Evolutionary conservation across 2,329 filamentous ascomycete species (phyloP), one percentile per base, ranked within the genome.

Genomic region (Aspergillus brasiliensis): DNA sequence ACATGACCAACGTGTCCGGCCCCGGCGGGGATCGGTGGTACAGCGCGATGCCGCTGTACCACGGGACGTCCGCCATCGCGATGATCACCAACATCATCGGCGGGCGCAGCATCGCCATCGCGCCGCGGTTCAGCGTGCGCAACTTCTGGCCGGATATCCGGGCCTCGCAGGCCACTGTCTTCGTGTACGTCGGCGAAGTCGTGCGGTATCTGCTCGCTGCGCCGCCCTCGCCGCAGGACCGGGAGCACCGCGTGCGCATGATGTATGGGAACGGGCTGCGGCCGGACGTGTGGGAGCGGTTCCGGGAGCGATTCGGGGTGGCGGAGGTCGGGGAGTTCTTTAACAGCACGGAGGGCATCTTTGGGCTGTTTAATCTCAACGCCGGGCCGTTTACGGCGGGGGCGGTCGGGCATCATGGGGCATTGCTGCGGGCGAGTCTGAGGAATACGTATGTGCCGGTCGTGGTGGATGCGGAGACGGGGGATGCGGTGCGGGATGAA

Each of bases 161-260:
- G 48, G 88, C 88, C 59, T 88, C 86, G 0, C 76, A 83, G 13
- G 85, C 90, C 0, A 92, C 89, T 0, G 84, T 85, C 68, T 90
- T 92, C 65, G 85, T 90, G 17, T 93, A 93, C 69, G 90, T 93
- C 2, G 90, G 90, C 67, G 90, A 93, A 72, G 91, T 88, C 0
- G 84, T 90, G 6, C 84, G 90, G 0, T 93, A 92, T 66, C 81
- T 93, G 0, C 82, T 92, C 11, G 86, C 89, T 0, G 84, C 84
- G 1, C 88, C 89, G 2, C 77, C 79, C 1, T 78, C 78, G 0
- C 73, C 78, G 0, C 69, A 77, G 0, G 82, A 83, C 56, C 73
- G 73, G 23, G 69, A 75, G 2, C 82, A 84, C 59, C 75, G 75
- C 15, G 75, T 81, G 21, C 77, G 78, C 19, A 72, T 78, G 23